Evolutionary conservation across 352 stramenopile genomes (phyloP).

Genomic region (Phytophthora palmivora): DNA sequence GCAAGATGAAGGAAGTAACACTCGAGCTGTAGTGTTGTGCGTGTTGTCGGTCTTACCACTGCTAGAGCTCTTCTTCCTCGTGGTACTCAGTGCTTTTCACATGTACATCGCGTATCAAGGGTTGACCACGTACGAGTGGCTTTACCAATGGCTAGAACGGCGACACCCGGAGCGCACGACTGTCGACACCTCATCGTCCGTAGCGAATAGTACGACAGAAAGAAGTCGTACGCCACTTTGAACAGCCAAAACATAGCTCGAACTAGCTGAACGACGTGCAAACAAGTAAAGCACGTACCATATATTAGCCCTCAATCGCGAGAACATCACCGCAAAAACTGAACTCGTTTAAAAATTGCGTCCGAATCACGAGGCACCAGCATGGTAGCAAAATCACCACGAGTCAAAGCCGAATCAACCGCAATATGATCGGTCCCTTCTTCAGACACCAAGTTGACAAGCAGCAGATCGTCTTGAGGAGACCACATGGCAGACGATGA

Average conservation of each 20-base stretch:
- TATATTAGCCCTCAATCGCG: conserved; percentile 7
- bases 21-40: conserved; percentile 35
- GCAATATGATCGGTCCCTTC: conserved; percentile 23
- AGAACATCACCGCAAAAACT: conserved; percentile 67
- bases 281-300: conserved; percentile 7
- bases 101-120: conserved; percentile 61
- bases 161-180: conserved; percentile 10
- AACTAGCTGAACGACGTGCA: conserved; percentile 17
- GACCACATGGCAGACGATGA: conserved; percentile 53
- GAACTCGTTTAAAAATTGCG: conserved; percentile 61
- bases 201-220: conserved; percentile 1
- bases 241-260: conserved; percentile 5
- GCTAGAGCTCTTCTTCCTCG: conserved; percentile 64
- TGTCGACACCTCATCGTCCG: neutral
- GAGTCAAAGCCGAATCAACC: conserved; percentile 34
- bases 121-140: conserved; percentile 63
- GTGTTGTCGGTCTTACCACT: conserved; percentile 52
- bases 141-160: conserved; percentile 49
- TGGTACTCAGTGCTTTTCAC: conserved; percentile 70
- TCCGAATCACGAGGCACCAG: conserved; percentile 35
- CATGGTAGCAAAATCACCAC: conserved; percentile 52
- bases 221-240: conserved; percentile 17
- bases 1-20: conserved; percentile 3
- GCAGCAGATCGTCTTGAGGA: conserved; percentile 53
- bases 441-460: conserved; percentile 33